These are phyloP conservation scores for Mentha longifolia DNA, from an alignment of 257 asterid genomes.

Conservation along the genomic window DNA sequence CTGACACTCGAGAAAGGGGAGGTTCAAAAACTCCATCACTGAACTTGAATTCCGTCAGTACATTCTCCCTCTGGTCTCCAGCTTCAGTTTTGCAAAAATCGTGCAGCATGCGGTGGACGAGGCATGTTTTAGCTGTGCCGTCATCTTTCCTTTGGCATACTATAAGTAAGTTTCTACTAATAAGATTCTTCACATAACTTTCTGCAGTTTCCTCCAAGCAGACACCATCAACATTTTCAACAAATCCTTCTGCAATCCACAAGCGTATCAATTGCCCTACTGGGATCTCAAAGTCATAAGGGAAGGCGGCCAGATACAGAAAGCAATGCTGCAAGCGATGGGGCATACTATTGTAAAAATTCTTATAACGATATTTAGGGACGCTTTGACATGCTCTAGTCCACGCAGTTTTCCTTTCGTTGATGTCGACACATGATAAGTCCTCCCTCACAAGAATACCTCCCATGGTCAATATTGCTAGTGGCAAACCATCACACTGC, in stretches of 20 bases:
- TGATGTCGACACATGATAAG: neutral
- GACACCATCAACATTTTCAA: accelerated
- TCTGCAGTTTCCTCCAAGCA: neutral
- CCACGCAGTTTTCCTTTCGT: neutral
- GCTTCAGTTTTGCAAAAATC: neutral
- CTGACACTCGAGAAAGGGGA: neutral
- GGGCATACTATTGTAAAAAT: neutral
- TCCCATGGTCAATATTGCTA: neutral
- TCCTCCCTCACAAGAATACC: neutral
- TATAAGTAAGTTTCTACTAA: neutral
- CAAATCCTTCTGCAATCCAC: neutral
- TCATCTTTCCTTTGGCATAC: too few species aligned
- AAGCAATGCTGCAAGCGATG: neutral
- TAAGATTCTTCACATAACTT: neutral
- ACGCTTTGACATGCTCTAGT: neutral
- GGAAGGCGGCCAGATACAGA: conserved; percentile 9
- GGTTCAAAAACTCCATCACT: neutral
- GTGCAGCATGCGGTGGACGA: neutral
- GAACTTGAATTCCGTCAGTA: neutral
- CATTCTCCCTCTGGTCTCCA: neutral
- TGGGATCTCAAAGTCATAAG: neutral
- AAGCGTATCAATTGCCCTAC: neutral
- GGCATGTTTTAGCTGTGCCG: neutral
- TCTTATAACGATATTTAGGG: neutral
- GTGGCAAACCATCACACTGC: neutral